These are phyloP conservation scores for Thielaviopsis populi DNA, from an alignment of 2,329 filamentous ascomycete genomes.

Conservation along the genomic window DNA sequence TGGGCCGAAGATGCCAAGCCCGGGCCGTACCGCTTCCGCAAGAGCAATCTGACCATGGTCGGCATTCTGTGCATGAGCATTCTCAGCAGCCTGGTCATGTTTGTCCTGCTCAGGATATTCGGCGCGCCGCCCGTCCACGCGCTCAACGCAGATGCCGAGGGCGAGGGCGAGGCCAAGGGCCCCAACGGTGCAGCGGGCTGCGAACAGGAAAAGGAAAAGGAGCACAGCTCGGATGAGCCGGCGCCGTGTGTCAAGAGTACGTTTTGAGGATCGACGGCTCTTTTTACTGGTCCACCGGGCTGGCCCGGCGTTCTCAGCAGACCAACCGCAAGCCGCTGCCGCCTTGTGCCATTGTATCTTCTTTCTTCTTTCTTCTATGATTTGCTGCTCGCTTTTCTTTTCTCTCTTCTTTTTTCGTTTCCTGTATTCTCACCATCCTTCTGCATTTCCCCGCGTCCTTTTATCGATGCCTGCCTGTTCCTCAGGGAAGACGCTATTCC, in stretches of 20 bases:
- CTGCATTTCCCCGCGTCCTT: not conserved
- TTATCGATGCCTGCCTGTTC: not conserved
- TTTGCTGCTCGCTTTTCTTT: not conserved
- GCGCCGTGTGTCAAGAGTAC: not conserved
- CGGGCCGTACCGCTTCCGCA: slow-evolving; percentile 57
- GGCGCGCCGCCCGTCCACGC: slow-evolving; percentile 32
- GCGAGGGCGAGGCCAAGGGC: slow-evolving; percentile 21
- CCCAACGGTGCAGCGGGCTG: not conserved
- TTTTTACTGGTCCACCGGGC: not conserved
- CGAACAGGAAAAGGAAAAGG: not conserved
- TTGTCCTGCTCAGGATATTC: slow-evolving; percentile 44
- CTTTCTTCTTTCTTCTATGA: slow-evolving; percentile 10
- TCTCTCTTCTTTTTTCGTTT: slow-evolving; percentile 2
- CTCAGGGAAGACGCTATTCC: not conserved
- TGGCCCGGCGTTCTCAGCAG: too few species aligned
- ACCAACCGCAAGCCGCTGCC: slow-evolving; percentile 9
- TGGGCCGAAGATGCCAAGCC: slow-evolving; percentile 63
- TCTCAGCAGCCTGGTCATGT: slow-evolving; percentile 53
- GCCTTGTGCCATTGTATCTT: slow-evolving; percentile 11
- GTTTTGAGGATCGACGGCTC: not conserved
- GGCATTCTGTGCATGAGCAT: slow-evolving; percentile 72
- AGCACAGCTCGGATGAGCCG: not conserved
- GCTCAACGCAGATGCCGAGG: slow-evolving; percentile 27
- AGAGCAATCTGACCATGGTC: slow-evolving; percentile 78
- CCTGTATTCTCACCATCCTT: not conserved